Evolutionary conservation across 495 filamentous ascomycete genomes (phyloP).

Genomic region (Penicillium turbatum): DNA sequence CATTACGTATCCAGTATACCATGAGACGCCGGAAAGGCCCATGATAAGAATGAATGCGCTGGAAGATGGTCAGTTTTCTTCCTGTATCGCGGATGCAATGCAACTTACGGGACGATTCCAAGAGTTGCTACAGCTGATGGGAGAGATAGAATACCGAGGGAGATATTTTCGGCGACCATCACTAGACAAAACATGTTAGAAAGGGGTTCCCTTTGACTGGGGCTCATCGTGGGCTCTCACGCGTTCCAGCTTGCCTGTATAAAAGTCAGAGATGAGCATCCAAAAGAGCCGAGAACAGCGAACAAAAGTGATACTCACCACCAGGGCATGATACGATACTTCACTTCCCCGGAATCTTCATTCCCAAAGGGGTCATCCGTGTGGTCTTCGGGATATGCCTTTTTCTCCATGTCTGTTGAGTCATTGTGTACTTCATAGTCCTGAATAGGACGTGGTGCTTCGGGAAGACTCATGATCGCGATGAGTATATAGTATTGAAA

Average conservation of each 20-base stretch:
- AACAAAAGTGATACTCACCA: conserved; percentile 24
- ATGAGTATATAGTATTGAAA: not conserved
- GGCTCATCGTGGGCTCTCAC: conserved; percentile 9
- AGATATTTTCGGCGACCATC: conserved; percentile 62
- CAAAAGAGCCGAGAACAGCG: not conserved
- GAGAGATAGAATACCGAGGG: conserved; percentile 56
- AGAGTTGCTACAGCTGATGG: conserved; percentile 52
- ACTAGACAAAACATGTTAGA: conserved; percentile 22
- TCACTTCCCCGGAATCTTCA: conserved; percentile 32
- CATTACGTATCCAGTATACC: conserved; percentile 63
- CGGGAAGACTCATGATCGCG: conserved; percentile 14
- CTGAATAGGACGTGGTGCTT: conserved; percentile 9
- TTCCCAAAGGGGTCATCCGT: conserved; percentile 34
- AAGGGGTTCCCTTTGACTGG: not conserved
- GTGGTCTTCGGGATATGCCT: conserved; percentile 13
- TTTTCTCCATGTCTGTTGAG: conserved; percentile 13
- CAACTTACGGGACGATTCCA: conserved; percentile 47
- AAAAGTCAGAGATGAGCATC: not conserved
- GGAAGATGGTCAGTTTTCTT: not conserved
- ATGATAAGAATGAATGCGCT: conserved; percentile 27
- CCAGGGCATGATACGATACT: conserved; percentile 39
- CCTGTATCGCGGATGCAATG: conserved; percentile 12
- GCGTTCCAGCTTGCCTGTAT: conserved; percentile 25
- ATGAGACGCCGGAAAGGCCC: conserved; percentile 50
- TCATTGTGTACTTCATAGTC: conserved; percentile 19